Evolutionary conservation across 1,284 basidiomycete species (phyloP).

Genomic region (Cryptococcus sp.): DNA sequence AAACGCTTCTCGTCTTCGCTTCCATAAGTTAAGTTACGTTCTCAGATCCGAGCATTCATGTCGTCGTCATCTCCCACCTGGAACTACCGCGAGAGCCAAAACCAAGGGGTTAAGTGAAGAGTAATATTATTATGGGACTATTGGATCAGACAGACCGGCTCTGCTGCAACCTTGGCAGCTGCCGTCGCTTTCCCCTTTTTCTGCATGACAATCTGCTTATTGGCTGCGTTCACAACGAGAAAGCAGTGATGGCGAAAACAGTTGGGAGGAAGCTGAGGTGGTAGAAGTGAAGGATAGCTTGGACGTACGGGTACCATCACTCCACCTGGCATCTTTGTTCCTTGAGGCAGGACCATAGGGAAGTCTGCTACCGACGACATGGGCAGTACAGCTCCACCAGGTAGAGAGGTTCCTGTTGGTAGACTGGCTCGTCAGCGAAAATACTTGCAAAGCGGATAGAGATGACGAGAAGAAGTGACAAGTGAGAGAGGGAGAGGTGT

Average conservation of each 20-base stretch:
- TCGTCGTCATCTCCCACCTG: too few species aligned
- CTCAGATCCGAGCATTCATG: too few species aligned
- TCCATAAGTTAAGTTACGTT: too few species aligned
- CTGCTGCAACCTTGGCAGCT: background rate
- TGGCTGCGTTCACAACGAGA: too few species aligned
- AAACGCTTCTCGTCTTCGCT: too few species aligned
- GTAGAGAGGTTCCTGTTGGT: conserved; percentile 33
- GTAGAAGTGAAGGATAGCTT: background rate
- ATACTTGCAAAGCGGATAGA: too few species aligned
- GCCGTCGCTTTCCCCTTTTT: conserved; percentile 17
- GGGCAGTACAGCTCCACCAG: conserved; percentile 36
- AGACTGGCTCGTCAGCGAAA: conserved; percentile 13
- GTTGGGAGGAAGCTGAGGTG: background rate
- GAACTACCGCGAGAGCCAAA: too few species aligned
- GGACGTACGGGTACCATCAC: conserved; percentile 37
- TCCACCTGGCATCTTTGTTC: conserved; percentile 34
- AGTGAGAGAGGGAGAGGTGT: background rate
- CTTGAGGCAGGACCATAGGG: conserved; percentile 33
- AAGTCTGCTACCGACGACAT: conserved; percentile 39
- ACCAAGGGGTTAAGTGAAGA: too few species aligned
- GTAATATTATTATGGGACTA: too few species aligned
- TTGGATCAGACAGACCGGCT: background rate
- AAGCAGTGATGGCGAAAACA: background rate
- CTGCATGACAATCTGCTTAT: conserved; percentile 31
- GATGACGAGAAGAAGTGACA: too few species aligned